Conservation (phyloP, 2,329 filamentous ascomycete genomes). For the Neonectria ditissima region DNA sequence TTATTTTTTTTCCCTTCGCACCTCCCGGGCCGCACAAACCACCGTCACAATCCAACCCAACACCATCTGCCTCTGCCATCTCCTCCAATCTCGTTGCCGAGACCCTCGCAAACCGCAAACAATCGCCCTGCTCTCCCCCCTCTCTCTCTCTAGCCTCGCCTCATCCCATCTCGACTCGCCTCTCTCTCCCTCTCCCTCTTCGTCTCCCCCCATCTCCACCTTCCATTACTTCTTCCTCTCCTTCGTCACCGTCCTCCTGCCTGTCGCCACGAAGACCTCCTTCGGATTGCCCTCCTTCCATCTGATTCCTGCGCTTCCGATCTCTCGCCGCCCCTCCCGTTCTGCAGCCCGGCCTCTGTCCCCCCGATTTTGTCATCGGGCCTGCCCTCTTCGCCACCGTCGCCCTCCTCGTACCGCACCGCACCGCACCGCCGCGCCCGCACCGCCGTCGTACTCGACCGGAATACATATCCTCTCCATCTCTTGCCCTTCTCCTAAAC, state of each 20-base stretch:
- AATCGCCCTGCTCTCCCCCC: conserved; percentile 34
- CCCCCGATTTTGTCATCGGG: conserved; percentile 37
- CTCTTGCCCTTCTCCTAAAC: conserved; percentile 22
- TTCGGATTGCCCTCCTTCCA: conserved; percentile 25
- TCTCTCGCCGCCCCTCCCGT: conserved; percentile 40
- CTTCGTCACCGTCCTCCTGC: conserved; percentile 30
- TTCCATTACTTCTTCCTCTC: conserved; percentile 23
- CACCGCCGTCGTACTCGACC: conserved; percentile 25
- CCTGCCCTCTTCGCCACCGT: conserved; percentile 14
- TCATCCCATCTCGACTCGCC: conserved; percentile 3
- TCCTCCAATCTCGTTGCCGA: conserved; percentile 13
- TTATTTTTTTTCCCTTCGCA: conserved; percentile 27
- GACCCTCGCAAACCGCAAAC: conserved; percentile 6
- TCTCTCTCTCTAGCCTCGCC: conserved; percentile 21
- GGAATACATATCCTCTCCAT: conserved; percentile 32
- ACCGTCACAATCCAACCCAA: conserved; percentile 32
- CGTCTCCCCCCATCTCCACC: conserved; percentile 20
- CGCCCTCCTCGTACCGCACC: conserved; percentile 6
- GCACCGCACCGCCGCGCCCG: conserved; percentile 13
- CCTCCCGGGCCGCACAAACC: conserved; percentile 26
- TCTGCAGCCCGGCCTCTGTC: conserved; percentile 29
- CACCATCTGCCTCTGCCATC: not conserved
- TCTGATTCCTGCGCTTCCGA: conserved; percentile 32
- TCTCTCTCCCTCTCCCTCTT: conserved; percentile 22
- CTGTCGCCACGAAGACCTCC: conserved; percentile 25